phyloP scores from a whole-genome alignment of 169 alveolate genomes.

The Plasmodium inui region DNA sequence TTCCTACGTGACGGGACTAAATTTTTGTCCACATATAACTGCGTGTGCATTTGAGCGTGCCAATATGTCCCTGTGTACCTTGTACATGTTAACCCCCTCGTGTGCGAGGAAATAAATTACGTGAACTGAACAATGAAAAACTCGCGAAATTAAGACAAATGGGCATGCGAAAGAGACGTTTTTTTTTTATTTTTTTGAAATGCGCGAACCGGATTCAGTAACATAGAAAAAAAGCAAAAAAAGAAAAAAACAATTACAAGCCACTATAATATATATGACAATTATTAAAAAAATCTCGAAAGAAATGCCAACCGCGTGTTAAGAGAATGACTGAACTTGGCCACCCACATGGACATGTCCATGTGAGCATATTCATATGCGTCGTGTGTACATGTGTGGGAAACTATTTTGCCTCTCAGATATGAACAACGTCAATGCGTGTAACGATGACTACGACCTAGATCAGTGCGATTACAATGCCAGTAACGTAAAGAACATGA shows the following conservation, averaged over 20 bases:
- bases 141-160: background rate
- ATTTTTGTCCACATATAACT: background rate
- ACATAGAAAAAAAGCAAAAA: background rate
- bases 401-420: slow-evolving; percentile 23
- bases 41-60: background rate
- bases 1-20: background rate
- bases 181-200: background rate
- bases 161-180: background rate
- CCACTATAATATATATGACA: background rate
- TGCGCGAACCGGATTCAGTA: background rate
- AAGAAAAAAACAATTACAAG: background rate
- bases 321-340: background rate
- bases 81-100: background rate
- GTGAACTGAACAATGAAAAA: background rate
- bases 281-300: background rate
- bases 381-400: background rate
- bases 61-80: background rate
- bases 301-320: background rate
- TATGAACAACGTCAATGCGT: slow-evolving; percentile 32
- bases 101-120: background rate
- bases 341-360: background rate
- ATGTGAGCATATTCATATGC: background rate
- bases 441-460: slow-evolving; percentile 46
- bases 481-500: slow-evolving; percentile 24
- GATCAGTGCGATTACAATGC: slow-evolving; percentile 43